Percentiles rank a stretch among this genome's conserved stretches.
Conservation (phyloP, 257 asterid species). For the Fraxinus americana region DNA sequence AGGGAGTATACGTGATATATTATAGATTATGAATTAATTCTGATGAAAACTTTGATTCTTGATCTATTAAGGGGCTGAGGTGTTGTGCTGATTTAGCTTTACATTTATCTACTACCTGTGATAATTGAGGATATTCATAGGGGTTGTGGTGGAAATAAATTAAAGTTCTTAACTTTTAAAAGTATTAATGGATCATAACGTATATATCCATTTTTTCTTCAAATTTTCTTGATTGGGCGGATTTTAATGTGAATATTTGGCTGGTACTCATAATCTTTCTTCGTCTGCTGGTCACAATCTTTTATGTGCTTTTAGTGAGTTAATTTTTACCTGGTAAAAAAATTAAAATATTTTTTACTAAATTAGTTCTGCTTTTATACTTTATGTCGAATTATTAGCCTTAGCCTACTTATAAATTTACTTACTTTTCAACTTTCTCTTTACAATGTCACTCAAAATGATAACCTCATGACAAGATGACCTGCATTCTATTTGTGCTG, state of each 20-base stretch:
- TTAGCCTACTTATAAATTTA: no score
- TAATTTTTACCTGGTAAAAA: background rate
- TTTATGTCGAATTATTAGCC: background rate
- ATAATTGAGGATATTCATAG: background rate
- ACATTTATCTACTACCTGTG: background rate
- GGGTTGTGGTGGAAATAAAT: background rate
- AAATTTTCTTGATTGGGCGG: background rate
- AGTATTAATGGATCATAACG: background rate
- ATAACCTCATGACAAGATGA: background rate
- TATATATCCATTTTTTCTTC: background rate
- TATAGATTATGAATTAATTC: background rate
- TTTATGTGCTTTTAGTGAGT: background rate
- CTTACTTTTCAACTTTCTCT: background rate
- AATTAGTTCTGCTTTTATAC: background rate
- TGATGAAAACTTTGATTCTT: background rate
- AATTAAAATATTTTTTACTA: no score
- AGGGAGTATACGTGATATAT: slow-evolving; percentile 8
- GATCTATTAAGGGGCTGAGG: slow-evolving; percentile 1
- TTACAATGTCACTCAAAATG: background rate
- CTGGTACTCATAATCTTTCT: background rate
- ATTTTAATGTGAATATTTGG: background rate
- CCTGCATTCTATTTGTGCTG: background rate
- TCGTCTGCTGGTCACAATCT: background rate
- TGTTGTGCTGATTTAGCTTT: background rate
- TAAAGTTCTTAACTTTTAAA: background rate